phyloP scores from a whole-genome alignment of 1,139 yeast species.

The Candida neerlandica region DNA sequence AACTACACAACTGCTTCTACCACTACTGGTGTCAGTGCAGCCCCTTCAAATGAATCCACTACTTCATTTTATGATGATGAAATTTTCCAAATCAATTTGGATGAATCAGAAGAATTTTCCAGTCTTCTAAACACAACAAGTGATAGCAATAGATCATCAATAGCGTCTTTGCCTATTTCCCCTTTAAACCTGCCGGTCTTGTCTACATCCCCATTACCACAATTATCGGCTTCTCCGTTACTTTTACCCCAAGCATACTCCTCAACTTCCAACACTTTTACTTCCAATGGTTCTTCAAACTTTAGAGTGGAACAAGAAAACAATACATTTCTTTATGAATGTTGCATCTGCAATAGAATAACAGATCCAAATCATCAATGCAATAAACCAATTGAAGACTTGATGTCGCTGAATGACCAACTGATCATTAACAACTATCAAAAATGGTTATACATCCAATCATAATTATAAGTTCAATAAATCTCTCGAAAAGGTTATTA shows the following conservation, averaged over 20 bases:
- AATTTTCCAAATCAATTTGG: not conserved
- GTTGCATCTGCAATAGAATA: slow-evolving; percentile 2
- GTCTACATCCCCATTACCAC: not conserved
- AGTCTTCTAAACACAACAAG: not conserved
- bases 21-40: not conserved
- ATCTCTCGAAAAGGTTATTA: not conserved
- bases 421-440: slow-evolving; percentile 1
- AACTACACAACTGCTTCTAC: not conserved
- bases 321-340: slow-evolving; percentile 1
- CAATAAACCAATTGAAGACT: slow-evolving; percentile 1
- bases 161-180: slow-evolving; percentile 1
- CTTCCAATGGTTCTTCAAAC: too few relatives aligned
- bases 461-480: not conserved
- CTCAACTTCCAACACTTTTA: too few relatives aligned
- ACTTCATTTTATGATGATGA: not conserved
- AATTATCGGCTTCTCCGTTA: not conserved
- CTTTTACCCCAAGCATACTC: not conserved
- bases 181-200: not conserved
- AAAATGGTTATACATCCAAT: slow-evolving; percentile 1
- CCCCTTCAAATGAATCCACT: not conserved
- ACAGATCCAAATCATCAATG: slow-evolving; percentile 1
- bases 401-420: slow-evolving; percentile 1
- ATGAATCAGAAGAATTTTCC: not conserved
- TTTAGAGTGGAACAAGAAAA: slow-evolving; percentile 1
- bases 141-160: not conserved